Base-by-base conservation (phyloP, 169 alveolate species). In the Plasmodium knowlesi region DNA sequence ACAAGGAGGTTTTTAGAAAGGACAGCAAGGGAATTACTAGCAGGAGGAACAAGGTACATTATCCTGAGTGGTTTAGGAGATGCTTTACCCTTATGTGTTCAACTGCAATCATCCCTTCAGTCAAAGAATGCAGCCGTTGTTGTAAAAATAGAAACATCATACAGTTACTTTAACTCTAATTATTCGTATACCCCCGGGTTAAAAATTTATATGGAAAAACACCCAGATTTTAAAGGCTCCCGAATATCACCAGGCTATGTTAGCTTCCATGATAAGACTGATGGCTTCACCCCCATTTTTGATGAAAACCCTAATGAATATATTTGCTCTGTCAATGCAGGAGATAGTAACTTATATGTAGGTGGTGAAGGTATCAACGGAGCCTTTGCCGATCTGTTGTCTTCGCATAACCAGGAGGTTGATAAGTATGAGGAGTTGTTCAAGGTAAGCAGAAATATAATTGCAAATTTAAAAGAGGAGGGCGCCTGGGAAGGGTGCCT, bases 221-320 rank as follows among this genome's bases (percentile, higher is more conserved):
- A 96, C 88, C 98, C 98, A 22, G 97, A 95, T 14, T 96, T 96
- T 92, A 96, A 96, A 92, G 98, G 98, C 30, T 96, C 98, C 8
- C 50, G 98, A 39, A 96, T 96, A 53, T 95, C 97, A 34, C 98
- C 98, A 53, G 97, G 97, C 19, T 92, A 95, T 80, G 97, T 96
- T 30, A 84, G 95, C n/a, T 95, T 95, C 83, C 93, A 92, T 57
- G 93, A 85, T 0, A 85, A 85, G 43, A 37, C 93, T 14, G 92
- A 82, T 53, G 85, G 83, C 1, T 30, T 92, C 22, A 83, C 94
- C 28, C 94, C 95, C 92, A 57, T 94, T 25, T 96, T 72, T 81
- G 94, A 94, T 25, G 88, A 82, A 28, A 86, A 90, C 16, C 95
- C 97, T 0, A 50, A 73, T 34, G 97, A 92, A 53, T 80, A 92